Evolutionary conservation across 306 rosid genomes (phyloP).

Genomic region (Fragaria ananassa): DNA sequence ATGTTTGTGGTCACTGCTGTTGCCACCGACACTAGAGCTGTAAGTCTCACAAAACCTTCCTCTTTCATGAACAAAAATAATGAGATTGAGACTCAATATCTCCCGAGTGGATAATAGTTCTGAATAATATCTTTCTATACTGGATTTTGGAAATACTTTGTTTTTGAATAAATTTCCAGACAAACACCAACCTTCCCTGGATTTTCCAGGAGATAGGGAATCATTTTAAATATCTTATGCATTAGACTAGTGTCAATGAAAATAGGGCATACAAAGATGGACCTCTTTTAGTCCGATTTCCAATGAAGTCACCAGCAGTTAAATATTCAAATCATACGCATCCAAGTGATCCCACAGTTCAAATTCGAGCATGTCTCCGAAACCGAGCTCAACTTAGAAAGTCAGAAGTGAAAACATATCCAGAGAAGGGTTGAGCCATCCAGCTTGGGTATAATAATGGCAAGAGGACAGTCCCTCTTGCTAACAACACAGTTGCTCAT

Average conservation of each 20-base stretch:
- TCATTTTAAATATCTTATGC: neutral
- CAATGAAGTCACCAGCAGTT: neutral
- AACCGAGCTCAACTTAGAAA: constrained; percentile 7
- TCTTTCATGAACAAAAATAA: neutral
- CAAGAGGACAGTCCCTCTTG: neutral
- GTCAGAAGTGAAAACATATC: neutral
- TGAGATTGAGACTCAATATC: neutral
- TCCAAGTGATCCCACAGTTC: constrained; percentile 3
- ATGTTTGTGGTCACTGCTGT: constrained; percentile 95
- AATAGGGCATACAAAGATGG: neutral
- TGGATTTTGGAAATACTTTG: neutral
- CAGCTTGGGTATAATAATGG: neutral
- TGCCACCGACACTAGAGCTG: constrained; percentile 86
- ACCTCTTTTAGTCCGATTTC: constrained; percentile 11
- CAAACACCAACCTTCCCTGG: neutral
- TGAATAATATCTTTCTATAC: neutral
- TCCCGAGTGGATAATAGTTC: neutral
- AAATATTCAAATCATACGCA: neutral
- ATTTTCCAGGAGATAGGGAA: constrained; percentile 12
- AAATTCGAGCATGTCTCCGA: constrained; percentile 16
- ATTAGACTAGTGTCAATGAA: constrained; percentile 16
- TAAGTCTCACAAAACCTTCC: constrained; percentile 28
- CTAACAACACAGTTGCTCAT: neutral
- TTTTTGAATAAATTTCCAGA: neutral
- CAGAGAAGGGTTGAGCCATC: neutral